Conservation (phyloP, 306 rosid genomes). For the Gynostemma pentaphyllum region DNA sequence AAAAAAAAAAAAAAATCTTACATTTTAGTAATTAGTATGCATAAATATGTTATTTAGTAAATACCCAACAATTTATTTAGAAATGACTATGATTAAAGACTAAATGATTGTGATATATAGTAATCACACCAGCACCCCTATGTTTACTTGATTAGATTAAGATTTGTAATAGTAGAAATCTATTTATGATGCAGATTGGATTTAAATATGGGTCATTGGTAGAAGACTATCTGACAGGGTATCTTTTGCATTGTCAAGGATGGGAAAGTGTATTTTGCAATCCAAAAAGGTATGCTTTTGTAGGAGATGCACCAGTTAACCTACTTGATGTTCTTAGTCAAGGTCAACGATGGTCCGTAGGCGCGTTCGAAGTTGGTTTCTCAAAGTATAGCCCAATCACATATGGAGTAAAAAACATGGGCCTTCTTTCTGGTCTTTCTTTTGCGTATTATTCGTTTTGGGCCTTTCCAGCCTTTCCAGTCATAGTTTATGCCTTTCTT, state of each 20-base stretch:
- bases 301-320: conserved; percentile 26
- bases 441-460: conserved; percentile 16
- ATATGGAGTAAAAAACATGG: conserved; percentile 12
- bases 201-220: conserved; percentile 29
- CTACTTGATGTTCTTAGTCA: conserved; percentile 23
- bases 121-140: no score
- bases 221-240: conserved; percentile 25
- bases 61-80: no score
- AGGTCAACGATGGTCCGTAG: conserved; percentile 23
- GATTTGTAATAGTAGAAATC: no score
- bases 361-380: conserved; percentile 18
- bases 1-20: no score
- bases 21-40: no score
- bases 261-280: conserved; percentile 29
- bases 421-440: conserved; percentile 22
- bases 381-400: conserved; percentile 20
- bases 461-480: conserved; percentile 20
- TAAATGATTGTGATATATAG: no score
- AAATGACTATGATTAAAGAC: no score
- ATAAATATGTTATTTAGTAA: no score
- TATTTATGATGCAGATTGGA: conserved; percentile 27
- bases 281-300: conserved; percentile 25
- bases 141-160: no score
- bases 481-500: conserved; percentile 21
- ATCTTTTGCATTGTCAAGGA: conserved; percentile 18